Base-by-base conservation (phyloP, 495 filamentous ascomycete genomes). In the Cercophora newfieldiana region DNA sequence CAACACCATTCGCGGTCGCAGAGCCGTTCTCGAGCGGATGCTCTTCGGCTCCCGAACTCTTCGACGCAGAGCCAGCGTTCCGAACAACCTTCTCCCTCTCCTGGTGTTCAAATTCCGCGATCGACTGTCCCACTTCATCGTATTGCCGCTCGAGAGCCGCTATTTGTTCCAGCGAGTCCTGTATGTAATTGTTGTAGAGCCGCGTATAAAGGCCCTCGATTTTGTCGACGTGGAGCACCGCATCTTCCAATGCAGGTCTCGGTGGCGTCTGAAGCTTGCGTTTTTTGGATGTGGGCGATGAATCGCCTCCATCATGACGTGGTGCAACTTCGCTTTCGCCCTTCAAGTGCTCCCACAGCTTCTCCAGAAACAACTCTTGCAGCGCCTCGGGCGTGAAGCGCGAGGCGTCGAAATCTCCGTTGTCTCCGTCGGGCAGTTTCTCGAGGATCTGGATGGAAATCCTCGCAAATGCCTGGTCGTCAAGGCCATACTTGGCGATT, bases 371-470 rank as follows among this genome's bases (percentile, higher is more conserved):
- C 55, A 91, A 83, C 59, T 90, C 85, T 68, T 89, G 87, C 59
- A 99, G 79, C 18, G 91, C 84, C 74, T 96, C 91, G 5, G 92
- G 89, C 53, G 81, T 89, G 71, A 99, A 79, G 58, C 92, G 88
- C 65, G 83, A 83, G 58, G 83, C 82, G 80, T 96, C 88, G 76
- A 89, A 94, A 4, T 83, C 83, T 53, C 84, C 83, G 72, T 85
- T 85, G 65, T 89, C 80, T 71, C 84, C 87, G 72, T 97, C 79
- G 53, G 91, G 79, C 7, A 81, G 78, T 72, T 93, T 92, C 68
- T 83, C 87, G 73, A 86, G 85, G 68, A 99, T 82, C 26, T 87
- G 77, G 54, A 90, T 83, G 59, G 94, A 94, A 63, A 97, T 91
- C 49, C 80, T 81, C 53, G 75, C 77, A 75, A 97, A 97, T 61